phyloP scores from a whole-genome alignment of 208 protist species.

The Trypanosoma brucei region DNA sequence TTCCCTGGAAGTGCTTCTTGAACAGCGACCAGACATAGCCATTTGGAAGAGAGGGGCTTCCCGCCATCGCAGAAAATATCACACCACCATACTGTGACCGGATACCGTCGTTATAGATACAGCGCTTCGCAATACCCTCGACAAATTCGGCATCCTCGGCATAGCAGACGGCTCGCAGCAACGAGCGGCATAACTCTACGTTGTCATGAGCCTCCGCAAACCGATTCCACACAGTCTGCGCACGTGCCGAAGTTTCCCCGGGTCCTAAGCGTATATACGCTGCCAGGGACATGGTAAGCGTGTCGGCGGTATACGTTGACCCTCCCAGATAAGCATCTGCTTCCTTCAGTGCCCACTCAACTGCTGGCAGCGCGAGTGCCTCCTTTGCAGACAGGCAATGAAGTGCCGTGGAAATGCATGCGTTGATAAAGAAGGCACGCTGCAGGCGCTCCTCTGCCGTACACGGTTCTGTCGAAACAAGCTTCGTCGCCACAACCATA shows the following conservation, averaged over 20 bases:
- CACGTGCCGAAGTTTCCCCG: slow-evolving; percentile 12
- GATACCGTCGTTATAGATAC: slow-evolving; percentile 59
- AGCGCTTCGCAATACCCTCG: slow-evolving; percentile 44
- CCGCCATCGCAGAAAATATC: slow-evolving; percentile 46
- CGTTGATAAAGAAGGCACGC: slow-evolving; percentile 22
- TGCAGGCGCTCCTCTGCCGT: slow-evolving; percentile 14
- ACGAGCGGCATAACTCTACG: slow-evolving; percentile 57
- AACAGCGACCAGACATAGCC: slow-evolving; percentile 73
- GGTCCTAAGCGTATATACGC: slow-evolving; percentile 38
- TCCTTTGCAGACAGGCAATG: slow-evolving; percentile 6
- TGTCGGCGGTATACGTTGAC: slow-evolving; percentile 30
- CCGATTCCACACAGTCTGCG: slow-evolving; percentile 37
- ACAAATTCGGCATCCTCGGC: slow-evolving; percentile 49
- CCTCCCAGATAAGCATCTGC: slow-evolving; percentile 43
- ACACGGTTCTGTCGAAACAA: slow-evolving; percentile 20
- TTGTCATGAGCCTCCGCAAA: slow-evolving; percentile 58
- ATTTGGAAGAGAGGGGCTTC: slow-evolving; percentile 39
- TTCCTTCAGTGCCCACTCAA: slow-evolving; percentile 62
- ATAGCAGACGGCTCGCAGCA: slow-evolving; percentile 59
- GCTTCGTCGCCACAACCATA: slow-evolving; percentile 5
- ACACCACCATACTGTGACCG: slow-evolving; percentile 73
- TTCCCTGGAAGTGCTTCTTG: slow-evolving; percentile 53
- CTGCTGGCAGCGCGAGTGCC: slow-evolving; percentile 23
- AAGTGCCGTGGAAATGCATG: slow-evolving; percentile 6
- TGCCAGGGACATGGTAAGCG: slow-evolving; percentile 38